Base-by-base conservation (phyloP, 345 rosid genomes). In the Balakata baccata region DNA sequence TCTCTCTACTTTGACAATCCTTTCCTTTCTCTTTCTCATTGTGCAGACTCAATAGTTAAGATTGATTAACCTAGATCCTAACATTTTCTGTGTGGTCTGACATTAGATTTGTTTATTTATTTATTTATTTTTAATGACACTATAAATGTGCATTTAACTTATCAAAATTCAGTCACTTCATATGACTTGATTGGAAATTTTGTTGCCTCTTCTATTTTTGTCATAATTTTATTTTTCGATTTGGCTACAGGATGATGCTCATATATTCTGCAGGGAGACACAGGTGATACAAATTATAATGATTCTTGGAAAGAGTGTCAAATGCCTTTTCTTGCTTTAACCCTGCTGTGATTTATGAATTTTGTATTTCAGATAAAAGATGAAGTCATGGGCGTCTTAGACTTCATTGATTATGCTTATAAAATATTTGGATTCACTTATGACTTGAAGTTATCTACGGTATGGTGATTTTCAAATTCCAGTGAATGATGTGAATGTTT, bases 381-480 rank as follows among this genome's bases (percentile, higher is more conserved):
- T 6, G 97, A 96, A 90, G 98, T 91, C 72, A 85, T 74, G 81
- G 89, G 81, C 68, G 98, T 84, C 73, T 82, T 96, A 73, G 95
- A 89, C 45, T 96, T 96, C 84, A 88, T 96, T 75, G 84, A 92
- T 72, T 86, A 91, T 79, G 81, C 70, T 7, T 96, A 96, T 75
- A 66, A 69, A 43, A 54, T 89, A 74, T 92, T 92, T 79, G 94
- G 98, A 64, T 94, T 96, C 83, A 90, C 97, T 65, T 93, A 91
- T 84, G 97, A 96, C 43, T 84, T 96, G 80, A 91, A 96, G 84
- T 84, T 93, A 70, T 93, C 97, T 66, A 93, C 97, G 84, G 98
- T 93, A 91, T 43, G 85, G 76, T 81, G 45, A 46, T 47, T 20
- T 58, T 49, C 29, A 34, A 37, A 7, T 61, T 64, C 11, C 6